These are phyloP conservation scores for Trebouxia sp. DNA, from an alignment of 139 green algal genomes.

Conservation along the genomic window DNA sequence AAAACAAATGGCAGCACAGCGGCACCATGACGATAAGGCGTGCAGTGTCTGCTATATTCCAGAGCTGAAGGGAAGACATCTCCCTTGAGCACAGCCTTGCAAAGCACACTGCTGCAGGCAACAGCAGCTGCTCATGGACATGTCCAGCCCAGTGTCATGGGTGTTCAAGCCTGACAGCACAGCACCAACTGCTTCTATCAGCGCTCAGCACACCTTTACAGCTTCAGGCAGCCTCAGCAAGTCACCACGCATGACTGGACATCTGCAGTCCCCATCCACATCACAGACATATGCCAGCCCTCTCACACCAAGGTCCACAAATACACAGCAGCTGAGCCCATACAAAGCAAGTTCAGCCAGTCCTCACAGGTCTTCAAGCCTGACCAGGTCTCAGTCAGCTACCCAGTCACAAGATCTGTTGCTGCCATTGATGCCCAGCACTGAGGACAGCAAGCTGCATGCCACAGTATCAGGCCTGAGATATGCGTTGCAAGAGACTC, in stretches of 20 bases:
- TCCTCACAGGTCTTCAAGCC: neutral
- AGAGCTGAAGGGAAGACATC: too few relatives aligned
- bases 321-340: neutral
- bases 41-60: too few relatives aligned
- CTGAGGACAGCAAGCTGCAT: conserved; percentile 26
- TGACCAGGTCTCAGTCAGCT: neutral
- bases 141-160: neutral
- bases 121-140: neutral
- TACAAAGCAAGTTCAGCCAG: neutral
- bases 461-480: conserved; percentile 12
- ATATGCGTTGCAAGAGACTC: conserved; percentile 16
- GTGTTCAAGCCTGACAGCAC: conserved; percentile 13
- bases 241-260: neutral
- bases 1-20: too few relatives aligned
- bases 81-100: neutral
- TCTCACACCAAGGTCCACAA: neutral
- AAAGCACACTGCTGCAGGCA: neutral
- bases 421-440: conserved; percentile 27
- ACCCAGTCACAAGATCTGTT: conserved; percentile 9
- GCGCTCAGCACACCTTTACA: neutral
- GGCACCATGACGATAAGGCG: too few relatives aligned
- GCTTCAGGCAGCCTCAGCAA: conserved; percentile 8
- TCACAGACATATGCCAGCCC: neutral
- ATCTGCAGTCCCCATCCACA: neutral
- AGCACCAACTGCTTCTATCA: too few relatives aligned